These are phyloP conservation scores for Ophiostoma quercus DNA, from an alignment of 2,329 filamentous ascomycete species.

Conservation along the genomic window DNA sequence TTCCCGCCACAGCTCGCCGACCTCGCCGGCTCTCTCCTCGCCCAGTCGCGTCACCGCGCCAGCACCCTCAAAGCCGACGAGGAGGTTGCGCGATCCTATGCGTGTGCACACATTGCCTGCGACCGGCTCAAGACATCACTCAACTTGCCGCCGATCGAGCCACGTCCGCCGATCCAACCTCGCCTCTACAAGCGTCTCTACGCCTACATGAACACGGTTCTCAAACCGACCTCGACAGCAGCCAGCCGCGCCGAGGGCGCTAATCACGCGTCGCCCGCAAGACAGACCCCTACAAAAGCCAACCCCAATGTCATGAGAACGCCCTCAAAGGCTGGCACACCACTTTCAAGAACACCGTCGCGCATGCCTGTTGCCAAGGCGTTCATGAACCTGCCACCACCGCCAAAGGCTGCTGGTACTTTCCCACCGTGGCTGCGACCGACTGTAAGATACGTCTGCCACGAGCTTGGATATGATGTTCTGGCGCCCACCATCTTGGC, in stretches of 20 bases:
- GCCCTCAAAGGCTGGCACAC: background rate
- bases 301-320: background rate
- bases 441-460: slow-evolving; percentile 61
- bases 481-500: slow-evolving; percentile 70
- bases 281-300: background rate
- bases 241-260: background rate
- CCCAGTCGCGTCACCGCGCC: slow-evolving; percentile 73
- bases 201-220: slow-evolving; percentile 67
- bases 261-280: slow-evolving; percentile 26
- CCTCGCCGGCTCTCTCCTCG: slow-evolving; percentile 66
- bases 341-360: background rate
- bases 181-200: slow-evolving; percentile 81
- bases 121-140: slow-evolving; percentile 75
- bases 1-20: slow-evolving; percentile 66
- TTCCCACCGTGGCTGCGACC: slow-evolving; percentile 61
- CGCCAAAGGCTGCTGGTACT: background rate
- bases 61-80: slow-evolving; percentile 76
- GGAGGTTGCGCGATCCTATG: slow-evolving; percentile 78
- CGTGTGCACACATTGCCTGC: slow-evolving; percentile 84
- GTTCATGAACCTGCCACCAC: background rate
- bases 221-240: slow-evolving; percentile 36
- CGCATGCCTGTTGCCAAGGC: slow-evolving; percentile 31
- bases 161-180: slow-evolving; percentile 71
- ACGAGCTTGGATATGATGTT: slow-evolving; percentile 53
- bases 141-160: slow-evolving; percentile 69